Percentiles rank a stretch among this genome's conserved stretches.
Conservation (phyloP, 306 rosid species). For the Urtica urens region DNA sequence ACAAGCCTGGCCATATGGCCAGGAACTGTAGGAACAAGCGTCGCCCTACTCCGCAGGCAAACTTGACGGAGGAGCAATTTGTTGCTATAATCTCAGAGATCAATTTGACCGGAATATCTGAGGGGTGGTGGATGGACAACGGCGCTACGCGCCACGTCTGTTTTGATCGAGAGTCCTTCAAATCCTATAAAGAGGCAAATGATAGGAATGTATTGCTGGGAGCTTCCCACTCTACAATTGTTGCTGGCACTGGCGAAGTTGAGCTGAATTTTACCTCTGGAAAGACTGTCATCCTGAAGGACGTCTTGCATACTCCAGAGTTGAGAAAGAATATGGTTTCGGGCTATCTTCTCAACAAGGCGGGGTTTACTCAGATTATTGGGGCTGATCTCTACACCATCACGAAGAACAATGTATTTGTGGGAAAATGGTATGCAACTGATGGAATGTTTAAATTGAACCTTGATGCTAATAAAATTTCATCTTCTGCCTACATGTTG, state of each 20-base stretch:
- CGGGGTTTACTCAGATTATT: background rate
- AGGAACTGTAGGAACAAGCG: background rate
- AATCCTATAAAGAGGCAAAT: background rate
- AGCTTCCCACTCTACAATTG: conserved; percentile 1
- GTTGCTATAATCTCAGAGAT: background rate
- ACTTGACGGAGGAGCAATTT: background rate
- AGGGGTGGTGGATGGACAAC: background rate
- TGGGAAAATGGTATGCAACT: conserved; percentile 4
- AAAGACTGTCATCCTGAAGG: background rate
- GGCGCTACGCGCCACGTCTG: background rate
- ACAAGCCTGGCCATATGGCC: background rate
- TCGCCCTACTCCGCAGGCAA: background rate
- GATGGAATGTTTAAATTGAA: conserved; percentile 4
- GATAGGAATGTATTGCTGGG: conserved; percentile 7
- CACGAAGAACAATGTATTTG: conserved; percentile 1
- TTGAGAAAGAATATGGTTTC: background rate
- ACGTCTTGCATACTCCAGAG: background rate
- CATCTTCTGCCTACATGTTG: background rate
- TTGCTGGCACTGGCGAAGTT: conserved; percentile 3
- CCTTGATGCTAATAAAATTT: background rate
- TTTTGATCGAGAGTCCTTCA: background rate
- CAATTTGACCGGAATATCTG: background rate
- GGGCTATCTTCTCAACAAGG: conserved; percentile 7
- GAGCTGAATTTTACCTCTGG: conserved; percentile 8
- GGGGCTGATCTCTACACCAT: background rate